These are phyloP conservation scores for Daldinia grandis DNA, from an alignment of 495 filamentous ascomycete species.

Conservation along the genomic window DNA sequence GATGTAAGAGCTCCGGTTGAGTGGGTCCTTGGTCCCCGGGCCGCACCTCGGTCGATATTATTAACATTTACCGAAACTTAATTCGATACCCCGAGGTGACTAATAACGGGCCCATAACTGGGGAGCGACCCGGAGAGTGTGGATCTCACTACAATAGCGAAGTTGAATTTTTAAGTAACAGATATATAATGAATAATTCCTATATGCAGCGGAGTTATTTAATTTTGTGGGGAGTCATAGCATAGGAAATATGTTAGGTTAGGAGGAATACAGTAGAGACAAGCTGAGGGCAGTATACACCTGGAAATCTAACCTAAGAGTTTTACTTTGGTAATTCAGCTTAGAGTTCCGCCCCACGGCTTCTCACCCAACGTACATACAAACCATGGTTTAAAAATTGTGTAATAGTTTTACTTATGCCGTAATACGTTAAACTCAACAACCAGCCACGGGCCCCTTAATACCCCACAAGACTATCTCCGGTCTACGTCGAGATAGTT, in stretches of 20 bases:
- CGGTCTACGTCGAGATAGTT: not conserved
- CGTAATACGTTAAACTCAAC: not conserved
- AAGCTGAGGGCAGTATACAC: constrained; percentile 60
- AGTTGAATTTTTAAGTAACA: not conserved
- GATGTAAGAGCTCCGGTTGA: not conserved
- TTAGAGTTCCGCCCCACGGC: not conserved
- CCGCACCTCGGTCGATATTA: not conserved
- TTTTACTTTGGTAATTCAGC: not conserved
- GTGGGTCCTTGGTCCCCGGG: not conserved
- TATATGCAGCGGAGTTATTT: no score
- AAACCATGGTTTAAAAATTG: not conserved
- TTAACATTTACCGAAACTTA: not conserved
- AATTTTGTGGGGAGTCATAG: no score
- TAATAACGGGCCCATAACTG: not conserved
- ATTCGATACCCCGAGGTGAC: not conserved
- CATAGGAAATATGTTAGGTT: no score
- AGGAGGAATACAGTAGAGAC: no score
- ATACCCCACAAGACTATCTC: constrained; percentile 2
- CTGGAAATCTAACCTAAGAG: not conserved
- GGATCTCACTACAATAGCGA: not conserved
- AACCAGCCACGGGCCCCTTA: not conserved
- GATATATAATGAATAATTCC: no score
- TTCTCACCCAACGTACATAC: no score
- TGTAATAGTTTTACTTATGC: not conserved
- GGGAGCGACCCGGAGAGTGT: not conserved